These are phyloP conservation scores for Echinosophora koreensis DNA, from an alignment of 306 rosid species.

Conservation along the genomic window DNA sequence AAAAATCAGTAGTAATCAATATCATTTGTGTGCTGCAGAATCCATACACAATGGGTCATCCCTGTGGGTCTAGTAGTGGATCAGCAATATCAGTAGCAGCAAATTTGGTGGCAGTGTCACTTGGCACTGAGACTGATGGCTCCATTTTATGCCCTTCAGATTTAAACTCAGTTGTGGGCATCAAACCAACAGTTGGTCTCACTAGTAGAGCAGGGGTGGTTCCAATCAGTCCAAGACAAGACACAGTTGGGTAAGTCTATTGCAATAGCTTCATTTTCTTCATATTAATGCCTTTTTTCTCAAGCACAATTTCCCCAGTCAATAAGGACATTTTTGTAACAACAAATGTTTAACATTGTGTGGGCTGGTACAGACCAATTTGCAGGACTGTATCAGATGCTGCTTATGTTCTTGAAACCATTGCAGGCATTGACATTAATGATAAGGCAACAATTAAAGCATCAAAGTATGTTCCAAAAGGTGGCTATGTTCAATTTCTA, in stretches of 20 bases:
- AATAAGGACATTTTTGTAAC: background rate
- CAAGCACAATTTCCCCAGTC: background rate
- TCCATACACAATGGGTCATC: constrained; percentile 55
- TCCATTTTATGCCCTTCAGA: constrained; percentile 66
- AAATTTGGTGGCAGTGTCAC: constrained; percentile 66
- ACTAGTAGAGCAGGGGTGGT: constrained; percentile 79
- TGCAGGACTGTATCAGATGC: constrained; percentile 80
- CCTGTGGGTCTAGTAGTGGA: constrained; percentile 63
- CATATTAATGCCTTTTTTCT: background rate
- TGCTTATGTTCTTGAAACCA: constrained; percentile 66
- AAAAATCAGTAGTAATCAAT: background rate
- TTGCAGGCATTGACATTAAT: constrained; percentile 55
- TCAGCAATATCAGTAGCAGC: constrained; percentile 69
- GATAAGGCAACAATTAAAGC: constrained; percentile 58
- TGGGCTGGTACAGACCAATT: constrained; percentile 58
- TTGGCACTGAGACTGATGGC: constrained; percentile 69
- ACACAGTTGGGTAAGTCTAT: constrained; percentile 67
- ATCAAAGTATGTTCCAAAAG: constrained; percentile 60
- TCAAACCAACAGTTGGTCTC: constrained; percentile 78
- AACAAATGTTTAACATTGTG: constrained; percentile 19
- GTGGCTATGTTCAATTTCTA: constrained; percentile 68
- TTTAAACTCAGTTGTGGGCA: constrained; percentile 60
- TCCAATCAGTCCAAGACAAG: constrained; percentile 71
- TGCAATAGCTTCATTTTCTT: background rate
- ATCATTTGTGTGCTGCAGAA: constrained; percentile 46